phyloP scores from a whole-genome alignment of 129 eudicot species.

The Chrysanthemum makinoi region DNA sequence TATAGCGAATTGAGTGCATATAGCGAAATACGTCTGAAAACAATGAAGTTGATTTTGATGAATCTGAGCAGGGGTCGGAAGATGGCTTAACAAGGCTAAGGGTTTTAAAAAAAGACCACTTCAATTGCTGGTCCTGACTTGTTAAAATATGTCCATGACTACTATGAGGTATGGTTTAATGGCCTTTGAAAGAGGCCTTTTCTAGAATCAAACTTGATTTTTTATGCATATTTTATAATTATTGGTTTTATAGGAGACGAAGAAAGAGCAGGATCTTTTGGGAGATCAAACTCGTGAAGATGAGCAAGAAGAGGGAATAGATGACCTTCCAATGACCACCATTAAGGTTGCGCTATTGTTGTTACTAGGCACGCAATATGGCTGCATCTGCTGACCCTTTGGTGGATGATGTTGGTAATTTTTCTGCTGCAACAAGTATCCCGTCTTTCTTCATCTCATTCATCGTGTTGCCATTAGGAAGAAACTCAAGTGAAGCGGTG shows the following conservation, averaged over 20 bases:
- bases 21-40: too few species aligned
- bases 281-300: constrained; percentile 47
- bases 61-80: too few species aligned
- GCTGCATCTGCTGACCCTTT: constrained; percentile 97
- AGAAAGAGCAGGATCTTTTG: constrained; percentile 58
- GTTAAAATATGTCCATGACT: too few species aligned
- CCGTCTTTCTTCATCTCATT: constrained; percentile 94
- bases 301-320: constrained; percentile 53
- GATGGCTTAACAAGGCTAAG: too few species aligned
- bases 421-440: constrained; percentile 78
- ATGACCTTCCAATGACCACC: constrained; percentile 52
- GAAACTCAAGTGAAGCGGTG: constrained; percentile 93
- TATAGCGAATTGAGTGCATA: too few species aligned
- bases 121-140: too few species aligned
- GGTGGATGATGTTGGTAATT: constrained; percentile 80
- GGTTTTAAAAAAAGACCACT: too few species aligned
- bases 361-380: constrained; percentile 77
- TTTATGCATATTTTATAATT: too few species aligned
- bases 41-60: too few species aligned
- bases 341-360: constrained; percentile 66
- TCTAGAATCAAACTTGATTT: too few species aligned
- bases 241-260: constrained; percentile 46
- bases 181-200: too few species aligned
- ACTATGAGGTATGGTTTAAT: too few species aligned
- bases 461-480: constrained; percentile 80